Evolutionary conservation across 2,329 filamentous ascomycete species (phyloP).

Genomic region (Fusarium lateritium): DNA sequence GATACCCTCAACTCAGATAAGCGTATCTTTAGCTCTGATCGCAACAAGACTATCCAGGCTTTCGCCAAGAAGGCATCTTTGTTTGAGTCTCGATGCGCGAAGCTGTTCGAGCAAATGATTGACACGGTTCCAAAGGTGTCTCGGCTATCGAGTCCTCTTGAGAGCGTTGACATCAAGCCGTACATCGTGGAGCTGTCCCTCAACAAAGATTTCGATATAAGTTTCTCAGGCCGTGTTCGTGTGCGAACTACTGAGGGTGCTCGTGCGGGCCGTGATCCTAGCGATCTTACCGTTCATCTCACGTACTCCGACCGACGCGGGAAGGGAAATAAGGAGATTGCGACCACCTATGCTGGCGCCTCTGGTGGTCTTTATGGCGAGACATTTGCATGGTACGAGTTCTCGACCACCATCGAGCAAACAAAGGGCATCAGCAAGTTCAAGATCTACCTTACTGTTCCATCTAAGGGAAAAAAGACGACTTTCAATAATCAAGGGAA

Average conservation of each 20-base stretch:
- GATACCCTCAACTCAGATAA: conserved; percentile 58
- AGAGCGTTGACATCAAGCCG: conserved; percentile 52
- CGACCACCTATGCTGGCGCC: conserved; percentile 27
- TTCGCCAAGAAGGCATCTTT: conserved; percentile 53
- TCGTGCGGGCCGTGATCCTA: conserved; percentile 34
- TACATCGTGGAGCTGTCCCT: conserved; percentile 49
- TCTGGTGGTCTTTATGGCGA: conserved; percentile 49
- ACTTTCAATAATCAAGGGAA: conserved; percentile 45
- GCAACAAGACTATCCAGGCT: conserved; percentile 58
- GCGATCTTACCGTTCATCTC: conserved; percentile 45
- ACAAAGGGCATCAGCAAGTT: conserved; percentile 50
- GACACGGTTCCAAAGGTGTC: conserved; percentile 51
- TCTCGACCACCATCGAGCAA: conserved; percentile 42
- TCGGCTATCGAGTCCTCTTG: conserved; percentile 48
- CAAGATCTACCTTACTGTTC: conserved; percentile 47
- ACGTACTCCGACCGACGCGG: conserved; percentile 19
- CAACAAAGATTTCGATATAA: conserved; percentile 38
- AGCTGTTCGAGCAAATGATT: conserved; percentile 52
- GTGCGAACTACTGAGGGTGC: conserved; percentile 41
- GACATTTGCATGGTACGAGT: conserved; percentile 52
- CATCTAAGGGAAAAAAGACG: conserved; percentile 39
- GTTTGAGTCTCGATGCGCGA: conserved; percentile 55
- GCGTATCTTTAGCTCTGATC: conserved; percentile 60
- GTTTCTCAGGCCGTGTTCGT: conserved; percentile 50
- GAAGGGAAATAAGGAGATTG: conserved; percentile 3